Conservation (phyloP, 371 early-diverging fungal species). For the Mucor velutinosus region DNA sequence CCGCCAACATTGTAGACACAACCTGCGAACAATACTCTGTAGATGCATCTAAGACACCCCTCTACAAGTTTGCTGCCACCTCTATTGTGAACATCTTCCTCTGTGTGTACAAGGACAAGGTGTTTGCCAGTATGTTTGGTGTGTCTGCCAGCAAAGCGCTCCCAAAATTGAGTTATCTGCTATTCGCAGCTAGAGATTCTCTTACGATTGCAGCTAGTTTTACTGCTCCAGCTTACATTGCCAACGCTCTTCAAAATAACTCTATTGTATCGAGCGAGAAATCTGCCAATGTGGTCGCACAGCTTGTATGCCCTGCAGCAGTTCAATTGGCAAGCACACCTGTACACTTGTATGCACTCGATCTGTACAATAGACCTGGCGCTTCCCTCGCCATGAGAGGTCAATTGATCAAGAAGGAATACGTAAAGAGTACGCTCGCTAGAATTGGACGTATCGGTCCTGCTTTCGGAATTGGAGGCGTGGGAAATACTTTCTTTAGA, state of each 20-base stretch:
- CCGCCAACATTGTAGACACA: constrained; percentile 62
- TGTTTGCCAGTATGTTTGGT: constrained; percentile 67
- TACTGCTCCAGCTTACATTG: constrained; percentile 57
- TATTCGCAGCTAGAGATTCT: constrained; percentile 64
- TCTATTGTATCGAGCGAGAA: constrained; percentile 17
- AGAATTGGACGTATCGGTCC: constrained; percentile 69
- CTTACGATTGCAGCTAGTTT: constrained; percentile 70
- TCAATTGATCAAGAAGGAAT: constrained; percentile 50
- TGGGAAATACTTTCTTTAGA: constrained; percentile 54
- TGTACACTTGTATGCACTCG: constrained; percentile 62
- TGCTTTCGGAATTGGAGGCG: constrained; percentile 74
- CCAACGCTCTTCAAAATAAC: constrained; percentile 27
- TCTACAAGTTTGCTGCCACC: constrained; percentile 65
- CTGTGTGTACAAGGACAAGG: constrained; percentile 63
- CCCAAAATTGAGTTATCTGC: constrained; percentile 51
- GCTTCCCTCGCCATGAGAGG: constrained; percentile 30
- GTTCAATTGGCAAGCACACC: constrained; percentile 63
- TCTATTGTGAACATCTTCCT: constrained; percentile 56
- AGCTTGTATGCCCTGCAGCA: constrained; percentile 58
- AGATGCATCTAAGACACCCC: constrained; percentile 24
- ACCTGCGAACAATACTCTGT: constrained; percentile 43
- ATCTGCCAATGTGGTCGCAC: constrained; percentile 42
- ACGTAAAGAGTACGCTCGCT: constrained; percentile 59
- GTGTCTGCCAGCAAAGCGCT: constrained; percentile 43
- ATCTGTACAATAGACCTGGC: constrained; percentile 60